These are phyloP conservation scores for Eucommia ulmoides DNA, from an alignment of 257 asterid species.

Conservation along the genomic window DNA sequence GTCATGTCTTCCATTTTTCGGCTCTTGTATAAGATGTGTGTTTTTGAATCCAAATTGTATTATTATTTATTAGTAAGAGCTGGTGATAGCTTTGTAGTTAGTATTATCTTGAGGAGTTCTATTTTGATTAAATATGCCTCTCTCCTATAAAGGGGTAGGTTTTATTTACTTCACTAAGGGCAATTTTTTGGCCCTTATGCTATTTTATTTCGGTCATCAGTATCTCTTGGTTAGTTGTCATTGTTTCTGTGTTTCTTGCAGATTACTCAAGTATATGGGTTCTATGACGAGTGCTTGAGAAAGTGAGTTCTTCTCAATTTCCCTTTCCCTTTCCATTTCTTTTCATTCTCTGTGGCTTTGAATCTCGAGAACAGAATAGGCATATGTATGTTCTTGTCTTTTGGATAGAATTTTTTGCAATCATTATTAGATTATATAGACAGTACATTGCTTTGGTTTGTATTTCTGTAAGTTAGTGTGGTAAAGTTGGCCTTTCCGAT, in stretches of 20 bases:
- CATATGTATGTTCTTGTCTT: too few species aligned
- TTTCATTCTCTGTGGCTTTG: background rate
- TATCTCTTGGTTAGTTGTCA: background rate
- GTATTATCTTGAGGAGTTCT: background rate
- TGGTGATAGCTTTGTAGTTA: too few species aligned
- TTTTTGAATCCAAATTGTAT: too few species aligned
- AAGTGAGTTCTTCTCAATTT: conserved; percentile 39
- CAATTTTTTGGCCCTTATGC: background rate
- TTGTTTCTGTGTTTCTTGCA: conserved; percentile 17
- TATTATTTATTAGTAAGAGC: too few species aligned
- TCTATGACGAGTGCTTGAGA: conserved; percentile 72
- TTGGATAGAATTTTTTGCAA: background rate
- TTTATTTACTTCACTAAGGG: background rate
- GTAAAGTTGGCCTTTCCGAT: too few species aligned
- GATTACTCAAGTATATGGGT: conserved; percentile 76
- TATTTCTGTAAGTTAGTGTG: background rate
- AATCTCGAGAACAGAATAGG: background rate
- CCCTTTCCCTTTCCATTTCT: background rate
- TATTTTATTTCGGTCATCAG: background rate
- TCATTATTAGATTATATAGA: background rate
- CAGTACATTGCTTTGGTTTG: background rate
- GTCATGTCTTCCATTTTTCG: too few species aligned
- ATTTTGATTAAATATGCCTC: background rate
- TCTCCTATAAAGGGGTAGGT: background rate
- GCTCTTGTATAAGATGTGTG: too few species aligned